Evolutionary conservation across 768 basidiomycete genomes (phyloP), one percentile per base, ranked within the genome.

Genomic region (Hygrocybe punicea): DNA sequence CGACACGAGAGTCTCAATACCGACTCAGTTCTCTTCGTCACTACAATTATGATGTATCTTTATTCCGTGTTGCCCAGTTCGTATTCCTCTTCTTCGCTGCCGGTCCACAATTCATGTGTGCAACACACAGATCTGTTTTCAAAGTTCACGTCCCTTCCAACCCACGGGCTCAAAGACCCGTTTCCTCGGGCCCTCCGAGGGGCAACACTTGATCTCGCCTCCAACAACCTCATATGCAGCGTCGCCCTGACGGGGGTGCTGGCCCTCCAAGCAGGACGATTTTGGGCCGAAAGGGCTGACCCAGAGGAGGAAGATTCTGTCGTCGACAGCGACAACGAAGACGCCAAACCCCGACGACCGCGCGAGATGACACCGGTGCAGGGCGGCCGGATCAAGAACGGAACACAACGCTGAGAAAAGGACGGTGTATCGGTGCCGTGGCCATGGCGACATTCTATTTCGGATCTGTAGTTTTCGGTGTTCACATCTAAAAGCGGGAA

Each of bases 241-340:
- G 91, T 93, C 47, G 89, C 89, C 1, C 80, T 93, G 54, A 93
- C 91, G 0, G 91, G 91, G n/a, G 87, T 93, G 24, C 75, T 93
- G 34, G 82, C 85, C 8, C 79, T 93, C 23, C 91, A 93, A 73
- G 89, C 90, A 0, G 88, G 87, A 45, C 82, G 91, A 44, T 87
- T 84, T 75, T 93, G 90, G 90, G 89, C 87, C 3, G 91, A 93
- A 67, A 82, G 81, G 29, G 77, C 84, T 14, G 89, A 91, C 59
- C 73, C 72, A 33, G 84, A 84, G 33, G 82, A 82, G 35, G 82
- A 83, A 21, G 81, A 81, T 13, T 70, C 74, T 19, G 67, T 66
- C 37, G 65, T 68, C 23, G 55, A 71, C 14, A 66, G 65, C 25
- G 70, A 70, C 21, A 60, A 67, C 7, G 67, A 66, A 19, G 60